Percentiles rank a stretch among this genome's conserved stretches.
Conservation (phyloP, 805 yeast species). For the Ogataea pini region DNA sequence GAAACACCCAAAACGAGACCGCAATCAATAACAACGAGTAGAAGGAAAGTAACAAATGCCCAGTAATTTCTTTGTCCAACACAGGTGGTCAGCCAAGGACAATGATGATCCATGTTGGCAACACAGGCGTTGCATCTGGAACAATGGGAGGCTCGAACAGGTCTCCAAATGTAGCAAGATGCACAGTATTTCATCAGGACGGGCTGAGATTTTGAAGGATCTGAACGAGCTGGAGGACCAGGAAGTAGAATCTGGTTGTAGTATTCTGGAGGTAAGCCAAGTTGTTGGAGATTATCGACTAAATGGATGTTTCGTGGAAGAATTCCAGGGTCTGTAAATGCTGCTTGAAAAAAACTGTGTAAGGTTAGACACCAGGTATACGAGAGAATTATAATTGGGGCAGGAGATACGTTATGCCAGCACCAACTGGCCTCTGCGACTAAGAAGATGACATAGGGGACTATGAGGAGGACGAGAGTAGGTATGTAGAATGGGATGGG, state of each 20-base stretch:
- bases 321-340: slow-evolving; percentile 69
- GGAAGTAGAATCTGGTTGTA: slow-evolving; percentile 52
- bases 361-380: slow-evolving; percentile 59
- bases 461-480: slow-evolving; percentile 8
- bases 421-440: slow-evolving; percentile 52
- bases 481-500: slow-evolving; percentile 13
- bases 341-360: slow-evolving; percentile 50
- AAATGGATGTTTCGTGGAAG: slow-evolving; percentile 68
- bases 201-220: slow-evolving; percentile 18
- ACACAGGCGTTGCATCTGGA: slow-evolving; percentile 67
- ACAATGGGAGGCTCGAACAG: slow-evolving; percentile 77
- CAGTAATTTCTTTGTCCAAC: slow-evolving; percentile 73
- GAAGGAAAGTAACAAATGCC: slow-evolving; percentile 55
- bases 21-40: slow-evolving; percentile 37
- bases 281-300: slow-evolving; percentile 38
- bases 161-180: slow-evolving; percentile 72
- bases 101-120: slow-evolving; percentile 62
- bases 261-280: slow-evolving; percentile 58
- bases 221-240: slow-evolving; percentile 25
- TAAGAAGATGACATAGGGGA: slow-evolving; percentile 54
- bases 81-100: slow-evolving; percentile 69
- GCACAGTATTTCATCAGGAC: slow-evolving; percentile 50
- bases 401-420: slow-evolving; percentile 59
- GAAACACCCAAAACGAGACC: slow-evolving; percentile 32
- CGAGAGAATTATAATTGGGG: slow-evolving; percentile 53